Evolutionary conservation across 495 filamentous ascomycete species (phyloP), one percentile per base, ranked within the genome.

Genomic region (Clavariopsis aquatica): DNA sequence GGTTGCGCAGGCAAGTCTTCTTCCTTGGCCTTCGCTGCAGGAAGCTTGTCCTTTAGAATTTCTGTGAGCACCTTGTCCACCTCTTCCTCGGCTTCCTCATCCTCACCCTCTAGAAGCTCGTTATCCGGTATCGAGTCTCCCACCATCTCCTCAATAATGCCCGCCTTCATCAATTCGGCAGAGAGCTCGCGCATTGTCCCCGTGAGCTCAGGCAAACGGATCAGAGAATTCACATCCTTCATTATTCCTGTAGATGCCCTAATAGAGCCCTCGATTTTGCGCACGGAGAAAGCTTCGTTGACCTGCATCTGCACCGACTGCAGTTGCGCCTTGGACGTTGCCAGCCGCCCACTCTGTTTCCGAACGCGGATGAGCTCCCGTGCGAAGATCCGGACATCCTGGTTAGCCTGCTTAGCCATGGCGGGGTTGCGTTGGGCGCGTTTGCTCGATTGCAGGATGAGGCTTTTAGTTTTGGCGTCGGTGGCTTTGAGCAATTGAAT

Each of bases 71-170:
- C 87, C 81, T 94, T 95, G 65, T 96, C 94, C 17, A 96, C 91
- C 78, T 98, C 93, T 29, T 80, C 81, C 68, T 97, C 92, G 4
- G 88, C 92, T 78, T 96, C 93, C n/a, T 86, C 86, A 38, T 92
- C 88, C 73, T 94, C 92, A 19, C 89, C 91, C 65, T 93, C 89
- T 22, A 85, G 73, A 34, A 89, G 60, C 57, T 86, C 80, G 43
- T 85, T 83, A 69, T 87, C 84, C n/a, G 91, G 91, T 66, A 97
- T 76, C 43, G 81, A 85, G 73, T 98, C 94, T 45, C 85, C 88
- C 13, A 96, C 87, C 88, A 97, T 96, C 79, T 98, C 94, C 78
- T 98, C 94, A 62, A 98, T 96, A 65, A 98, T 93, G 2, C 95
- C 94, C 1, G 94, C 93, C 76, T 89, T 93, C 63, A 96, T 87